Base-by-base conservation (phyloP, 2,329 filamentous ascomycete species). In the Aspergillus calidoustus region DNA sequence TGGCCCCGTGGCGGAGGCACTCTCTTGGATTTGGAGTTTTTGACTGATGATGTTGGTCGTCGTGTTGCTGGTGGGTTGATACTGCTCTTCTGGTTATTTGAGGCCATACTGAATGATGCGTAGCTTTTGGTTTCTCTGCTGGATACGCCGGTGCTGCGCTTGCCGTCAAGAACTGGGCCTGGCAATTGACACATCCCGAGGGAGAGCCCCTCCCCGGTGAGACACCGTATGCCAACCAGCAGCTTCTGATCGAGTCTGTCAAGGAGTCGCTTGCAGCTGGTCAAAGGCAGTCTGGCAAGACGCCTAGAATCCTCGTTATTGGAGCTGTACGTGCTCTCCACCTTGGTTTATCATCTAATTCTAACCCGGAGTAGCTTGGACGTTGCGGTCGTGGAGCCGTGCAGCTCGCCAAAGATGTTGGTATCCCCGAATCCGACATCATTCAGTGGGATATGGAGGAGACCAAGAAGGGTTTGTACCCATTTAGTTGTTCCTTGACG, bases 371-470 rank as follows among this genome's bases (percentile, higher is more conserved):
- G 11, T 60, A 77, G 75, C 73, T 77, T 56, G 76, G 76, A 64
- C 88, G 93, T 68, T 97, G 93, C 74, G 93, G 93, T 59, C 87
- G 85, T 50, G 94, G 94, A 64, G 93, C 93, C 22, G 88, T 94
- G 43, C 91, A 96, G 69, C 82, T 94, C 62, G 91, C 91, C 76
- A 81, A 87, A 69, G 88, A 89, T 78, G 89, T 89, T 15, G 93
- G 93, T 60, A 83, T 94, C 54, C 83, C 87, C 15, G 84, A 87
- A 23, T 83, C 87, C 68, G 86, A 90, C 70, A 89, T 97, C 70
- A 77, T 88, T 63, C 82, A 87, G 77, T 90, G 88, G 87, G 93
- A 97, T 81, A 85, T 96, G 74, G 85, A 85, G 34, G 92, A 97
- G 84, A 96, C 92, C 44, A 83, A 83, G 61, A 85, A 85, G 76